Evolutionary conservation across 768 basidiomycete genomes (phyloP), one percentile per base, ranked within the genome.

Genomic region (Omphalotus guepiniiformis): DNA sequence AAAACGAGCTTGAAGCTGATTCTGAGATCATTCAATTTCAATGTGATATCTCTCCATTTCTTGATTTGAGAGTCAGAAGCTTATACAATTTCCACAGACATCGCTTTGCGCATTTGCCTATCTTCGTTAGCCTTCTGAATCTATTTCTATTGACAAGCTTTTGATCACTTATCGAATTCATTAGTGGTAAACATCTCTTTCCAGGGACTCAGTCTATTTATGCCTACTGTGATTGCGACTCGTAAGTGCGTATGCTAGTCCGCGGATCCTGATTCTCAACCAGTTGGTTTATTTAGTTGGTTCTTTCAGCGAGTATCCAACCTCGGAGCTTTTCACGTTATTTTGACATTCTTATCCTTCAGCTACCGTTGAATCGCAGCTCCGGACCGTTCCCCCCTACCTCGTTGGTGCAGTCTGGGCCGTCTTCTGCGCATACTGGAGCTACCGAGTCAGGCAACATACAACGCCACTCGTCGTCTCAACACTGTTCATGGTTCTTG

Each of bases 311-410:
- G 39, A 6, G 56, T 39, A 12, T 53, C 13, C 12, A 32, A 11
- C 29, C 44, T 50, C 22, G 34, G 22, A 27, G 19, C 35, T 19
- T 16, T 42, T 3, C 16, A 19, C 16, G 12, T n/a, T 42, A 21
- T 26, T 29, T 28, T 21, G 3, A 47, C 3, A 19, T 25, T n/a
- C n/a, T 39, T 6, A 42, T 13, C 13, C 19, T 21, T 16, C 23
- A 76, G 72, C 70, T 35, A 65, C 66, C 6, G 67, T 77, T 11
- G 61, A 75, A 53, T 64, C 70, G 1, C 74, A 77, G 50, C 64
- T 77, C 11, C 67, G 72, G 3, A 75, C 74, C n/a, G 75, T 77
- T 1, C 74, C 74, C 0, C 72, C 73, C 3, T 76, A 71, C 47
- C 48, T 71, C n/a, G 67, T 68, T 3, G 68, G 65, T 15, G 67